Evolutionary conservation across 1,284 basidiomycete genomes (phyloP).

Genomic region (Irpex sp.): DNA sequence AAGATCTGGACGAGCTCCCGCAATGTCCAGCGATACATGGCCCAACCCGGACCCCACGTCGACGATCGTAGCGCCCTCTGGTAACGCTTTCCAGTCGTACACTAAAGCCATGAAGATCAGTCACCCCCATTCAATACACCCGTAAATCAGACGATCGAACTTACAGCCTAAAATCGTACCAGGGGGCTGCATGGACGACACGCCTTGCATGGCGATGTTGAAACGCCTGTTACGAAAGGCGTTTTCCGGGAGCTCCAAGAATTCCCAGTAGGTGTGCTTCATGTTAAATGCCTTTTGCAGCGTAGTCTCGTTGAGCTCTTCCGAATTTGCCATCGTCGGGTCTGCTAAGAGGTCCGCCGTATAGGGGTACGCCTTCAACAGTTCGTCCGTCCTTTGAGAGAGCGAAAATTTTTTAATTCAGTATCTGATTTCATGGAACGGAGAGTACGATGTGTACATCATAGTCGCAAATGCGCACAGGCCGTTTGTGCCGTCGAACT

Average conservation of each 20-base stretch:
- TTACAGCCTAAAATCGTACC: conserved; percentile 29
- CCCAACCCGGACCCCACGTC: conserved; percentile 18
- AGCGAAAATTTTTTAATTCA: neutral
- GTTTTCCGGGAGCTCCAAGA: conserved; percentile 1
- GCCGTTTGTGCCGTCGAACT: conserved; percentile 26
- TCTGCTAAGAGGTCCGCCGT: conserved; percentile 3
- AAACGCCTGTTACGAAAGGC: neutral
- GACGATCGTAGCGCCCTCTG: conserved; percentile 10
- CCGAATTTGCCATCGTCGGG: conserved; percentile 15
- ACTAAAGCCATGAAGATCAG: conserved; percentile 7
- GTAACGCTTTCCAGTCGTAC: conserved; percentile 13
- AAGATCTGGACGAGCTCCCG: conserved; percentile 7
- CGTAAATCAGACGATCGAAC: neutral
- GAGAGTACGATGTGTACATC: neutral
- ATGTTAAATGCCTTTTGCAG: conserved; percentile 3
- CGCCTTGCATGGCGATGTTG: conserved; percentile 3
- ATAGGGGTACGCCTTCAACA: conserved; percentile 4
- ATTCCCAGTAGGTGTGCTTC: conserved; percentile 3
- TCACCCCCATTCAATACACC: too few species aligned
- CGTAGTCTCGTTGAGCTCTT: conserved; percentile 10
- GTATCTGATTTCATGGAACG: too few species aligned
- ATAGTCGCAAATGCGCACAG: conserved; percentile 13
- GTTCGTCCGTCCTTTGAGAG: conserved; percentile 1
- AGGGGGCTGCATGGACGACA: conserved; percentile 4
- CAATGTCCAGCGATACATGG: conserved; percentile 7